Base-by-base conservation (phyloP, 768 basidiomycete species). In the Boletales sp. region DNA sequence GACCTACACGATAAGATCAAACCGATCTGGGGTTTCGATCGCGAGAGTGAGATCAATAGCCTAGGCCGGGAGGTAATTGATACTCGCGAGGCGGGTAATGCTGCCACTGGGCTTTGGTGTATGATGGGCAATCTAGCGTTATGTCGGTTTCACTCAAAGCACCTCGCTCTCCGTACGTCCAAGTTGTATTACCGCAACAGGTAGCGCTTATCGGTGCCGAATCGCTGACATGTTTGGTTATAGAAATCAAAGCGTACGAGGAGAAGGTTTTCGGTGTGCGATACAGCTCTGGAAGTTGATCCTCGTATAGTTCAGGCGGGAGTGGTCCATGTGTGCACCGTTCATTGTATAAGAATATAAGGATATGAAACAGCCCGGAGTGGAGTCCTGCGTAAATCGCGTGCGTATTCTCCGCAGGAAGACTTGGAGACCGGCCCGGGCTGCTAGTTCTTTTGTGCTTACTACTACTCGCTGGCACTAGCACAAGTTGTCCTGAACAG, bases 231-330 rank as follows among this genome's bases (percentile, higher is more conserved):
- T 1, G 30, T 18, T 13, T 15, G 17, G 18, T 27, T 43, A 17
- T 61, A 86, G 85, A 87, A 67, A 86, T 87, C 61, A 86, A 85
- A 61, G 85, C 84, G 0, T 76, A 77, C 24, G 78, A 85, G 51
- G 80, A 80, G 52, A 73, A 73, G 1, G 7, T 81, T 27, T 73
- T 68, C 5, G 53, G 64, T 13, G 45, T 27, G 52, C 61, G 59
- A n/a, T 65, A 65, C 35, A 7, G 15, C 21, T 24, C 19, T 9
- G 18, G 30, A 14, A 27, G 36, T 35, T 50, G 12, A 32, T 32
- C 12, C 11, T 37, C 36, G 29, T 7, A 19, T 31, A 19, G 11
- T 18, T 32, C 21, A 21, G 21, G 21, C 21, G 21, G 21, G 4
- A 21, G 21, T 2, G 21, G 21, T 21, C 21, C 4, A 4, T 21